These are phyloP conservation scores for Suillus americanus DNA, from an alignment of 768 basidiomycete species.

Conservation along the genomic window DNA sequence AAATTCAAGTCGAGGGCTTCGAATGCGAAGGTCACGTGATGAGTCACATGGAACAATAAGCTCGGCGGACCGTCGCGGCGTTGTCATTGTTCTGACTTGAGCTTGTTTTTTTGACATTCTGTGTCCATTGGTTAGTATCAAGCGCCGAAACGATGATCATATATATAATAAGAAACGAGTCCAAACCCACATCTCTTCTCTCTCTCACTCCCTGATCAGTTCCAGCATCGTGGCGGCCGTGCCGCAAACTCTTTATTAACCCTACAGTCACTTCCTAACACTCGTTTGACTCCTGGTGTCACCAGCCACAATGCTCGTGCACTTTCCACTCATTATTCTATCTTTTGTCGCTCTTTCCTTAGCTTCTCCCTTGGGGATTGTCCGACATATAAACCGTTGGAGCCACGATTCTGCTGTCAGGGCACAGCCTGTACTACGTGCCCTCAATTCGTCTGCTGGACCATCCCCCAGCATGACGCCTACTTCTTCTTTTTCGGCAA, in stretches of 20 bases:
- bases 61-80: neutral
- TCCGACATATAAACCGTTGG: neutral
- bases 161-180: neutral
- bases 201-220: neutral
- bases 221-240: neutral
- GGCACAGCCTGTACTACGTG: neutral
- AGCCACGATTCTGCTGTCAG: neutral
- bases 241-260: neutral
- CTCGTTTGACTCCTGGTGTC: slow-evolving; percentile 1
- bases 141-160: neutral
- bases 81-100: neutral
- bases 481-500: neutral
- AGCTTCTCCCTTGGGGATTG: neutral
- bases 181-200: neutral
- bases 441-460: neutral
- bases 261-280: neutral
- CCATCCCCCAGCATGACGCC: neutral
- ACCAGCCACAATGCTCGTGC: neutral
- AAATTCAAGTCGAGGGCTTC: neutral
- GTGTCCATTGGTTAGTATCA: neutral
- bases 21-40: neutral
- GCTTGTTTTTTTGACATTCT: neutral
- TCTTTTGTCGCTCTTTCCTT: neutral
- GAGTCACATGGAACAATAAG: neutral
- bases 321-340: neutral